These are phyloP conservation scores for Fusarium odoratissimum DNA, from an alignment of 2,329 filamentous ascomycete species.

Conservation along the genomic window DNA sequence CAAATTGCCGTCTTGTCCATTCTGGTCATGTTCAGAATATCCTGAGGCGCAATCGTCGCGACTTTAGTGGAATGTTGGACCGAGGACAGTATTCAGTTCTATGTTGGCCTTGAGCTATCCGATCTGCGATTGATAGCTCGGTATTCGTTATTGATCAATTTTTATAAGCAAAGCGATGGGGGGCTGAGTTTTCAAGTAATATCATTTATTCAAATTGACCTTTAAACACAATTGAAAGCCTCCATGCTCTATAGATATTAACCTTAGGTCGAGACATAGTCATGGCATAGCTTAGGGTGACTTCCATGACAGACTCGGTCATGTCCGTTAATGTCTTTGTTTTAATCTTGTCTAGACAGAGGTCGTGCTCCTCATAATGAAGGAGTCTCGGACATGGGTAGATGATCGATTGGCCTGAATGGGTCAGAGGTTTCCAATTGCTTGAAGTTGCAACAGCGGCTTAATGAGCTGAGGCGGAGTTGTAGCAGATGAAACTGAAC, in stretches of 20 bases:
- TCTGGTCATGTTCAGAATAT: neutral
- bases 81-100: too few relatives aligned
- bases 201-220: neutral
- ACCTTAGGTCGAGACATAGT: neutral
- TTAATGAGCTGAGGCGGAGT: too few relatives aligned
- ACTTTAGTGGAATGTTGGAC: fast-evolving
- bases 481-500: too few relatives aligned
- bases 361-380: too few relatives aligned
- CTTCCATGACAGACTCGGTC: neutral
- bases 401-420: too few relatives aligned
- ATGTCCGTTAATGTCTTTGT: too few relatives aligned
- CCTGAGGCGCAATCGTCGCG: fast-evolving
- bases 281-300: neutral
- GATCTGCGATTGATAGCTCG: fast-evolving
- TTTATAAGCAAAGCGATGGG: fast-evolving
- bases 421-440: too few relatives aligned
- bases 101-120: neutral
- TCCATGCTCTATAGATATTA: neutral
- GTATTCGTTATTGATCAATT: fast-evolving
- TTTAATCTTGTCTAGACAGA: too few relatives aligned
- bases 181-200: fast-evolving
- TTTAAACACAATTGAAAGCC: fast-evolving
- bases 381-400: too few relatives aligned
- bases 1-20: neutral
- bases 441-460: too few relatives aligned